Base-by-base conservation (phyloP, 345 rosid species). In the Firmiana major region DNA sequence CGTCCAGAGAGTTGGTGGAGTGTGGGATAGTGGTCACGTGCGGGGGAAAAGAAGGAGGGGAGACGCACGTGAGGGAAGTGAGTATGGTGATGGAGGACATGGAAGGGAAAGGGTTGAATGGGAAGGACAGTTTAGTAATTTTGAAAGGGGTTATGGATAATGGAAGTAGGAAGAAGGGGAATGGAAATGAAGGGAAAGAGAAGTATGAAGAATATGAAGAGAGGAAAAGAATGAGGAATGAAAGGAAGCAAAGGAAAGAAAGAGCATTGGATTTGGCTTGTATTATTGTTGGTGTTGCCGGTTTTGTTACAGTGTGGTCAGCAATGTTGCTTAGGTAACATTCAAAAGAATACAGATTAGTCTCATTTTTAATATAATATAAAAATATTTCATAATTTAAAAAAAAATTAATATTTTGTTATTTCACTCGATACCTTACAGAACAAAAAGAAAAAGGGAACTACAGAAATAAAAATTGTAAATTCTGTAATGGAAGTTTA, bases 41-140 rank as follows among this genome's bases (percentile, higher is more conserved):
- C 83, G 79, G 81, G 6, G 79, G 89, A 13, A 86, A 88, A 46
- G 90, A 80, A 64, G 97, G 90, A 63, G 92, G 88, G n/a, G 94
- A 79, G 31, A 81, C 89, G 84, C 84, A 88, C 58, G 94, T 90
- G 92, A 83, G 84, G 75, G 97, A 93, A 68, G 85, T 88, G 86
- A 85, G 91, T 76, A 45, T 93, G 82, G 87, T 81, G 71, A 87
- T 88, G 79, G 92, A 90, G 88, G 98, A 93, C 84, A 87, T 89
- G 88, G 95, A 93, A 38, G 97, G 97, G 54, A 93, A 81, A 64
- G 77, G 71, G 26, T 43, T 94, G 86, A 87, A 26, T 10, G 98
- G 98, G 70, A 81, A 54, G 87, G 94, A 89, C 0, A 87, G 95
- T 80, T 78, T 93, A 89, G 90, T 82, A 55, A 84, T 93, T 77